Base-by-base conservation (phyloP, 2,329 filamentous ascomycete species). In the Colletotrichum salicis region DNA sequence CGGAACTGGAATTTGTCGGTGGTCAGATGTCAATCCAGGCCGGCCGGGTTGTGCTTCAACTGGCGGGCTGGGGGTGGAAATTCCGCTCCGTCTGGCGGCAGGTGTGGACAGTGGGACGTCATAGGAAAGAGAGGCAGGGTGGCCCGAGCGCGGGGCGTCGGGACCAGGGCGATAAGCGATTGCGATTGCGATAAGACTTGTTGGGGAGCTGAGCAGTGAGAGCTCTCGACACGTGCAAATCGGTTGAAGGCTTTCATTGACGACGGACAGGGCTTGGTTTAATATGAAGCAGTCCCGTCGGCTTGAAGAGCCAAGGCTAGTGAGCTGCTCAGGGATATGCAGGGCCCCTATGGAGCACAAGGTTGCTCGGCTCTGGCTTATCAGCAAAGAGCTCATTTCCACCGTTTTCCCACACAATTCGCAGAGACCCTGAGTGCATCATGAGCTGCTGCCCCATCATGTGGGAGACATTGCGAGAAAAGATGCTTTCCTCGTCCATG, bases 31-130 rank as follows among this genome's bases (percentile, higher is more conserved):
- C 69, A 55, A 64, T 54, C 15, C 15, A 69, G 65, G 45, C 37
- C 56, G 55, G 65, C 59, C 41, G 52, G 41, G 41, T 33, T 33
- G 24, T 55, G 67, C 31, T 66, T 57, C 62, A 60, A 29, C 24
- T 70, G 61, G 31, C 35, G 62, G 56, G 57, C 57, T 70, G 61
- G 66, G 31, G 37, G 64, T 58, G 68, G 68, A 62, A 62, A 58
- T 62, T 68, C 64, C 68, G 63, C 57, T 68, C 68, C 64, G 69
- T 48, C 22, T 72, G 70, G 70, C 60, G 55, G 70, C 65, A 70
- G 70, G 24, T 72, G 70, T 64, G 33, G 61, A 41, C 48, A 41
- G 60, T 22, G 54, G 69, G 64, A 69, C 65, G 69, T 72, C 70
- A 72, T 72, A 57, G 70, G 59, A 52, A 64, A 19, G 15, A n/a